Evolutionary conservation across 768 basidiomycete genomes (phyloP).

Genomic region (Daedaleopsis nitida): DNA sequence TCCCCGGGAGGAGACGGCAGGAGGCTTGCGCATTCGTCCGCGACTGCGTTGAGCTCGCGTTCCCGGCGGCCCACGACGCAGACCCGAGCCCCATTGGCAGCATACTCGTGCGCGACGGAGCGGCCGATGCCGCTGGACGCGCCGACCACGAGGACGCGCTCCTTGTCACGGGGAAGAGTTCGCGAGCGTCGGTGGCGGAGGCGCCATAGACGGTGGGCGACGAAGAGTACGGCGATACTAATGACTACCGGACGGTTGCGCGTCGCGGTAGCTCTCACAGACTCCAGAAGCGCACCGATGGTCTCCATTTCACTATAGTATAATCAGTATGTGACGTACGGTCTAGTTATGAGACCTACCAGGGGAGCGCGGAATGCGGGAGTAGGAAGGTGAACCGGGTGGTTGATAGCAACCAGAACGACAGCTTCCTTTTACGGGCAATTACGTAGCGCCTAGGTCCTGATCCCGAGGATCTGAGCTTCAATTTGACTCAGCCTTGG

Average conservation of each 20-base stretch:
- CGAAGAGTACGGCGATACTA: constrained; percentile 14
- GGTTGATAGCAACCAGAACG: background rate
- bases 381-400: background rate
- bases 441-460: background rate
- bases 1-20: constrained; percentile 19
- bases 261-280: constrained; percentile 1
- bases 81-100: constrained; percentile 70
- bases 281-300: background rate
- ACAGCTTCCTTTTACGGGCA: background rate
- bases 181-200: constrained; percentile 29
- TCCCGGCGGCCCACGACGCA: constrained; percentile 74
- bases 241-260: constrained; percentile 12
- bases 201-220: constrained; percentile 13
- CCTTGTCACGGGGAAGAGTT: constrained; percentile 43
- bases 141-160: constrained; percentile 82
- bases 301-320: background rate
- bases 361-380: too few relatives aligned
- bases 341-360: too few relatives aligned
- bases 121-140: constrained; percentile 84
- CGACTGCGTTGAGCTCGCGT: constrained; percentile 57
- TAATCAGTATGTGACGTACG: too few relatives aligned
- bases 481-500: background rate
- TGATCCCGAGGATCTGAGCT: background rate
- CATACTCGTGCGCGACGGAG: constrained; percentile 69
- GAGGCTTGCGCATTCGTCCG: constrained; percentile 53